These are phyloP conservation scores for Oleoguttula mirabilis DNA, from an alignment of 495 filamentous ascomycete species.

Conservation along the genomic window DNA sequence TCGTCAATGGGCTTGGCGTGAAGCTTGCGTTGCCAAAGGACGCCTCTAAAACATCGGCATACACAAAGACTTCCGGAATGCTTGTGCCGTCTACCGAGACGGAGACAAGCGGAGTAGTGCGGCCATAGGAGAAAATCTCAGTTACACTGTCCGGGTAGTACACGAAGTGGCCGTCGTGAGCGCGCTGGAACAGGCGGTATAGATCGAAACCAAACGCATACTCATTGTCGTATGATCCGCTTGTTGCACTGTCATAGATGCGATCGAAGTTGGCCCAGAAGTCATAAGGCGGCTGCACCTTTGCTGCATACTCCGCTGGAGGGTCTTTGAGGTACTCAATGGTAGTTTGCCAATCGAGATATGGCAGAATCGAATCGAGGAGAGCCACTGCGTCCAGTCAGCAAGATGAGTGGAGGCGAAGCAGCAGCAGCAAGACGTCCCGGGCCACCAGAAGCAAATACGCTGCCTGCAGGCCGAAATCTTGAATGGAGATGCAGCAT, in stretches of 20 bases:
- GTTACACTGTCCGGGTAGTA: conserved; percentile 26
- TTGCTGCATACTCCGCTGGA: conserved; percentile 24
- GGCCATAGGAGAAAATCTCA: conserved; percentile 23
- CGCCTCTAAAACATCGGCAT: conserved; percentile 23
- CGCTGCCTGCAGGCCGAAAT: too few species aligned
- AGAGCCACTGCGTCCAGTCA: conserved; percentile 9
- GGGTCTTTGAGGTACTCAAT: conserved; percentile 24
- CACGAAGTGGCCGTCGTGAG: conserved; percentile 28
- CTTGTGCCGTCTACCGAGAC: conserved; percentile 26
- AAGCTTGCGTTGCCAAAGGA: conserved; percentile 26
- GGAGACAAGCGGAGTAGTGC: conserved; percentile 23
- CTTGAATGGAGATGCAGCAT: too few species aligned
- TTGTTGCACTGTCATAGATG: conserved; percentile 19
- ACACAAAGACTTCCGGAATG: conserved; percentile 25
- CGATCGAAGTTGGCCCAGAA: conserved; percentile 21
- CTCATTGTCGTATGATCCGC: conserved; percentile 20
- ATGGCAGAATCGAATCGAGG: conserved; percentile 21
- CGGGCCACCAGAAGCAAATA: too few species aligned
- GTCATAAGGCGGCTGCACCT: conserved; percentile 25
- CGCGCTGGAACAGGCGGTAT: conserved; percentile 23
- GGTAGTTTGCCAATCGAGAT: conserved; percentile 28
- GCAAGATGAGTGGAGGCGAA: too few species aligned
- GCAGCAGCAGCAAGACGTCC: too few species aligned
- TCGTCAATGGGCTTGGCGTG: conserved; percentile 22
- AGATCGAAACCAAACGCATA: conserved; percentile 26